These are phyloP conservation scores for Paramecium pentaurelia DNA, from an alignment of 73 alveolate genomes.

Conservation along the genomic window DNA sequence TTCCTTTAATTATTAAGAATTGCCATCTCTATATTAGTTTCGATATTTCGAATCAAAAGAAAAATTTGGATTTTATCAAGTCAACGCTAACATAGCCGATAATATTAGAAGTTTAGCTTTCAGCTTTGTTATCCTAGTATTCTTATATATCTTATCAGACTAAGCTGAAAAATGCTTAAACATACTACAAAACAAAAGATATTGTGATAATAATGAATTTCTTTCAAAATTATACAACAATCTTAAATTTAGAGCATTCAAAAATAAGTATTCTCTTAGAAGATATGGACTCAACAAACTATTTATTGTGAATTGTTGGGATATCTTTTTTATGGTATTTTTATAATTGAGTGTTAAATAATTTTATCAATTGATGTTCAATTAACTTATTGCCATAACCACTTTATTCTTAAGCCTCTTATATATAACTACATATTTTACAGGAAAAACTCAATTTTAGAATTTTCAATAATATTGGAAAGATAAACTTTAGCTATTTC, in stretches of 20 bases:
- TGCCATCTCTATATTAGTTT: not conserved
- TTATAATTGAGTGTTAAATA: not conserved
- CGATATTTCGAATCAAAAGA: not conserved
- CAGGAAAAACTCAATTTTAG: not conserved
- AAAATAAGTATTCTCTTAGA: not conserved
- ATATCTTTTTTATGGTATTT: not conserved
- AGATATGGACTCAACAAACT: not conserved
- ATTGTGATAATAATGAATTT: not conserved
- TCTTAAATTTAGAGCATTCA: not conserved
- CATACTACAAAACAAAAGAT: not conserved
- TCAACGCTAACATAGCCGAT: not conserved
- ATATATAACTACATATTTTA: not conserved
- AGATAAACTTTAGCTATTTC: not conserved
- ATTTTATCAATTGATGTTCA: not conserved
- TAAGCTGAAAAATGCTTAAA: not conserved
- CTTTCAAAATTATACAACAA: not conserved
- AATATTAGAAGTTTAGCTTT: not conserved
- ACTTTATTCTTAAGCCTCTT: not conserved
- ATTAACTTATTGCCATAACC: not conserved
- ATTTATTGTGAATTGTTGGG: not conserved
- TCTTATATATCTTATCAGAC: not conserved
- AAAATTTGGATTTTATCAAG: not conserved
- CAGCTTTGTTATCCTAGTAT: not conserved
- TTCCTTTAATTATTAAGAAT: not conserved
- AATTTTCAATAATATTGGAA: not conserved